Conservation (phyloP, 805 yeast genomes). For the Yarrowia sp. region DNA sequence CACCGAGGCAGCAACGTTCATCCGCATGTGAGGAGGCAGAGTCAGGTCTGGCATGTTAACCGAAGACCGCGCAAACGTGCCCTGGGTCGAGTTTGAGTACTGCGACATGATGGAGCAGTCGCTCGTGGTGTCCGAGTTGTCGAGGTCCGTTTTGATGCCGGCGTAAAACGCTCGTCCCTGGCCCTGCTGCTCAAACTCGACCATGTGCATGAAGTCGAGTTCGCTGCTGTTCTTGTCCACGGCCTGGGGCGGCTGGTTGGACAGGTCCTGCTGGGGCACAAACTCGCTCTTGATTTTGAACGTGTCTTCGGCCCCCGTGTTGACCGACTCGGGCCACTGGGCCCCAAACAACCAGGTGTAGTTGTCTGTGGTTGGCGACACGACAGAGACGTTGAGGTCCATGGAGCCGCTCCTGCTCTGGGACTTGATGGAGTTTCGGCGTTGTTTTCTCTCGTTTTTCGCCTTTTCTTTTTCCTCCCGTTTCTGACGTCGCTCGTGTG, state of each 20-base stretch:
- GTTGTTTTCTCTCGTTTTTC: not conserved
- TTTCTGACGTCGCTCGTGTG: slow-evolving; percentile 16
- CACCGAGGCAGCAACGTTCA: not conserved
- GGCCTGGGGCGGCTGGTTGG: not conserved
- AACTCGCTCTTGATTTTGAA: slow-evolving; percentile 21
- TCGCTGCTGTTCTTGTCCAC: slow-evolving; percentile 5
- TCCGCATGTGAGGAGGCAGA: slow-evolving; percentile 10
- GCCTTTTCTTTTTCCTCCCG: slow-evolving; percentile 17
- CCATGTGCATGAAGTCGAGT: slow-evolving; percentile 22
- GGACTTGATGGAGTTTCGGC: slow-evolving; percentile 22
- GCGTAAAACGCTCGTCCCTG: slow-evolving; percentile 13
- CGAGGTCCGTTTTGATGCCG: slow-evolving; percentile 9
- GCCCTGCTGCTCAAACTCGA: slow-evolving; percentile 23
- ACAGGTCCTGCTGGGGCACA: not conserved
- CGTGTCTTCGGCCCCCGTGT: slow-evolving; percentile 7
- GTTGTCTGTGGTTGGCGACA: slow-evolving; percentile 18
- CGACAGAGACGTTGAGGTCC: not conserved
- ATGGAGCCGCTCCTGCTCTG: slow-evolving; percentile 10
- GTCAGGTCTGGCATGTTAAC: not conserved
- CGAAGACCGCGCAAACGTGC: not conserved
- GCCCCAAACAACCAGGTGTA: slow-evolving; percentile 23
- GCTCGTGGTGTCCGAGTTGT: slow-evolving; percentile 22
- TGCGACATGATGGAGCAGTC: slow-evolving; percentile 21
- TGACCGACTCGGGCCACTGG: slow-evolving; percentile 16
- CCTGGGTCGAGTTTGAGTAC: slow-evolving; percentile 12